A percentile compares a stretch with the other conserved stretches of the same genome.
Evolutionary conservation across 768 basidiomycete species (phyloP).

Genomic region (Sarcodon aspratus): DNA sequence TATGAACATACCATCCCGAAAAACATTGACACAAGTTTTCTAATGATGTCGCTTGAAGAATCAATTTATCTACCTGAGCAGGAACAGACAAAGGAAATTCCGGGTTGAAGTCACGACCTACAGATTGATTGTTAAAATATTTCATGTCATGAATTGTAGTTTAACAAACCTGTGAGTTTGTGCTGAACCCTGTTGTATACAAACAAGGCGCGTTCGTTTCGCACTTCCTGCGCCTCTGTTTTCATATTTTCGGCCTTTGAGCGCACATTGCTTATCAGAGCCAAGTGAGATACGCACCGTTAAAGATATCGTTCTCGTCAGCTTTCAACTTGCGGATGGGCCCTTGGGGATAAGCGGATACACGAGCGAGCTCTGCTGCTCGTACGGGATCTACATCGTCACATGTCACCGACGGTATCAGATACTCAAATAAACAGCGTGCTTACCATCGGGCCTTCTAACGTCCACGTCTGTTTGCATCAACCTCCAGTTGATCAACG

Average conservation of each 20-base stretch:
- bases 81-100: constrained; percentile 61
- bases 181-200: constrained; percentile 94
- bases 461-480: constrained; percentile 76
- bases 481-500: constrained; percentile 93
- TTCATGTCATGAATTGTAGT: not conserved
- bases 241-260: not conserved
- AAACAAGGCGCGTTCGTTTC: constrained; percentile 81
- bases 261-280: not conserved
- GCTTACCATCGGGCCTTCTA: constrained; percentile 54
- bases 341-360: constrained; percentile 66
- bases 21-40: constrained; percentile 97
- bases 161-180: constrained; percentile 73
- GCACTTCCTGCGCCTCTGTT: constrained; percentile 67
- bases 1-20: constrained; percentile 67
- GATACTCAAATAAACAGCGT: constrained; percentile 1
- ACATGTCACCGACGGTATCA: constrained; percentile 15
- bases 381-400: constrained; percentile 39
- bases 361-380: constrained; percentile 51
- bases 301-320: constrained; percentile 91
- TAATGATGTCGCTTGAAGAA: constrained; percentile 84
- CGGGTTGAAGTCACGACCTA: constrained; percentile 91
- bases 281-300: constrained; percentile 37
- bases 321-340: constrained; percentile 76
- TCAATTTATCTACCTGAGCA: constrained; percentile 86
- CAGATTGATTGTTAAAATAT: constrained; percentile 1